phyloP scores from a whole-genome alignment of 306 rosid species.

The Acmispon strigosus region DNA sequence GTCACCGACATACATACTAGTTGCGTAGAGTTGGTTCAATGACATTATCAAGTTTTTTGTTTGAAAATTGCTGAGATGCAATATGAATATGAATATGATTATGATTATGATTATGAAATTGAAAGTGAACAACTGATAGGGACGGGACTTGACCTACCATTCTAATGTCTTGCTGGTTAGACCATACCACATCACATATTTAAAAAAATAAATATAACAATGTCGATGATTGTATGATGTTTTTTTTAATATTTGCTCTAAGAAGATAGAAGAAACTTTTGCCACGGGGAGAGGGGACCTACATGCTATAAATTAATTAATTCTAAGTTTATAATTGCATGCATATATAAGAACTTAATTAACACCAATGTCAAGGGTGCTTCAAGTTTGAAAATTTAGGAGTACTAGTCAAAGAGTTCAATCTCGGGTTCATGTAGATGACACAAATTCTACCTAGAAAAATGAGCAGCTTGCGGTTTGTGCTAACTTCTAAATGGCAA shows the following conservation, averaged over 20 bases:
- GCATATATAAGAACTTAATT: too few relatives aligned
- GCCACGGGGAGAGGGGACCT: not conserved
- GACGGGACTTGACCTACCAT: not conserved
- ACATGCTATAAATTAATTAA: not conserved
- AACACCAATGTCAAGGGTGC: not conserved
- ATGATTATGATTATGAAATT: constrained; percentile 4
- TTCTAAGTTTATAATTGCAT: not conserved
- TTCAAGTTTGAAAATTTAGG: not conserved
- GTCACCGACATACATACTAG: not conserved
- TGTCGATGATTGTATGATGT: not conserved
- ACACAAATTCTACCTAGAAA: not conserved
- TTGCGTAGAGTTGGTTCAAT: not conserved
- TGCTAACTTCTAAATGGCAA: not conserved
- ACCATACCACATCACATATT: not conserved
- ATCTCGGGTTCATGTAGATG: constrained; percentile 8
- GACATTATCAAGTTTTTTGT: constrained; percentile 11
- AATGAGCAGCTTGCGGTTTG: not conserved
- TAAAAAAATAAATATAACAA: not conserved
- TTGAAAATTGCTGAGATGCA: not conserved
- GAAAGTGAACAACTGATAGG: not conserved
- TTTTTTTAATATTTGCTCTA: not conserved
- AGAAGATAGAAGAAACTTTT: not conserved
- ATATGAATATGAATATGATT: too few relatives aligned
- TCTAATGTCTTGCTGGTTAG: not conserved
- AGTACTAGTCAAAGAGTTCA: constrained; percentile 16